These are phyloP conservation scores for Cercospora beticola DNA, from an alignment of 2,329 filamentous ascomycete species.

Conservation along the genomic window DNA sequence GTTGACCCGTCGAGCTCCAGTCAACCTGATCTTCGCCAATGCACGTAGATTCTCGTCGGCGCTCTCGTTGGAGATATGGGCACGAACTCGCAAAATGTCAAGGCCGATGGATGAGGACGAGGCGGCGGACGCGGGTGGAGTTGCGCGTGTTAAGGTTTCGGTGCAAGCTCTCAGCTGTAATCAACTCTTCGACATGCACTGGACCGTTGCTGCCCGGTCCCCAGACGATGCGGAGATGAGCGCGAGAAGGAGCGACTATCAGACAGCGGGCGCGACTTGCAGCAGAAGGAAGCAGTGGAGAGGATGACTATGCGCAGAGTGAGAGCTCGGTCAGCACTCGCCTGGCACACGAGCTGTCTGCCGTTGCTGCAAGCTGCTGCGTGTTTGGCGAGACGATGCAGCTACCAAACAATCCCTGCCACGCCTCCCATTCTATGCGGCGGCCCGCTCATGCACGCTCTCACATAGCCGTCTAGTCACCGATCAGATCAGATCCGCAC, in stretches of 20 bases:
- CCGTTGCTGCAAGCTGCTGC: not conserved
- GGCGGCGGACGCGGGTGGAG: slow-evolving; percentile 38
- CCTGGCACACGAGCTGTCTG: not conserved
- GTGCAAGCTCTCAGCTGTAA: not conserved
- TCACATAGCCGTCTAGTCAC: not conserved
- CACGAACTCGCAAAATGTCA: not conserved
- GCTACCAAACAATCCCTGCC: slow-evolving; percentile 1
- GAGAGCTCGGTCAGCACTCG: slow-evolving; percentile 39
- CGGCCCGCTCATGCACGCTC: not conserved
- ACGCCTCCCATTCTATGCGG: not conserved
- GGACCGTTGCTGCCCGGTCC: slow-evolving; percentile 71
- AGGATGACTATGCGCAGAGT: slow-evolving; percentile 70
- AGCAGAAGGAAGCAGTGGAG: not conserved
- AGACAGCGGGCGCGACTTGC: not conserved
- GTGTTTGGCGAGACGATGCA: slow-evolving; percentile 2
- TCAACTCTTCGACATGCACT: slow-evolving; percentile 84
- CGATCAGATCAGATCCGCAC: not conserved
- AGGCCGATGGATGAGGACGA: not conserved
- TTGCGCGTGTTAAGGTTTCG: slow-evolving; percentile 94
- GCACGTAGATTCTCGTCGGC: not conserved
- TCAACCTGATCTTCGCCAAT: not conserved
- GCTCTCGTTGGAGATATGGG: not conserved
- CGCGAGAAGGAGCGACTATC: not conserved
- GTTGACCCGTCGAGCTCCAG: not conserved
- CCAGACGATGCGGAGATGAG: not conserved